Conservation (phyloP, 345 rosid genomes). For the Atalantia buxifolia region DNA sequence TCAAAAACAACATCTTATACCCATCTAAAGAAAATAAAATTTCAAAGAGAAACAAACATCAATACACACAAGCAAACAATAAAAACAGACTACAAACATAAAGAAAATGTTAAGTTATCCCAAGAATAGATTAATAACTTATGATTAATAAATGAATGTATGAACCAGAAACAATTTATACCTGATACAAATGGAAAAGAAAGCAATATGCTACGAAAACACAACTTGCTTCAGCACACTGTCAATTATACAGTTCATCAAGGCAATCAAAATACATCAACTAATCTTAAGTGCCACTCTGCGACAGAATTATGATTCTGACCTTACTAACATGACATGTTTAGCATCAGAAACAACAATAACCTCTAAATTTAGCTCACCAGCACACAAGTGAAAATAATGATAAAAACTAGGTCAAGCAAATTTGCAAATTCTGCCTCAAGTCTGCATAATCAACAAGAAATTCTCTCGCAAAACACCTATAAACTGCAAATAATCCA, state of each 20-base stretch:
- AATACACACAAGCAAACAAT: not conserved
- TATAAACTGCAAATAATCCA: not conserved
- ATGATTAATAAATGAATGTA: not conserved
- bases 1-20: not conserved
- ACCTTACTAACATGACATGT: not conserved
- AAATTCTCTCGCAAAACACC: not conserved
- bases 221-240: not conserved
- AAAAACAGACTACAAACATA: not conserved
- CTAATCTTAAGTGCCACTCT: not conserved
- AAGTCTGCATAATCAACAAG: not conserved
- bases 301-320: not conserved
- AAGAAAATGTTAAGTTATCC: not conserved
- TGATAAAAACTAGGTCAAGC: not conserved
- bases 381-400: not conserved
- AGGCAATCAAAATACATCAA: not conserved
- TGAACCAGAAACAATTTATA: not conserved
- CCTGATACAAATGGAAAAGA: not conserved
- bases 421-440: slow-evolving; percentile 1
- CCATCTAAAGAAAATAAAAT: not conserved
- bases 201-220: not conserved
- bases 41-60: not conserved
- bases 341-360: not conserved
- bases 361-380: not conserved
- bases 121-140: not conserved
- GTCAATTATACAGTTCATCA: not conserved